These are phyloP conservation scores for Ilex asprella DNA, from an alignment of 257 asterid genomes.

Conservation along the genomic window DNA sequence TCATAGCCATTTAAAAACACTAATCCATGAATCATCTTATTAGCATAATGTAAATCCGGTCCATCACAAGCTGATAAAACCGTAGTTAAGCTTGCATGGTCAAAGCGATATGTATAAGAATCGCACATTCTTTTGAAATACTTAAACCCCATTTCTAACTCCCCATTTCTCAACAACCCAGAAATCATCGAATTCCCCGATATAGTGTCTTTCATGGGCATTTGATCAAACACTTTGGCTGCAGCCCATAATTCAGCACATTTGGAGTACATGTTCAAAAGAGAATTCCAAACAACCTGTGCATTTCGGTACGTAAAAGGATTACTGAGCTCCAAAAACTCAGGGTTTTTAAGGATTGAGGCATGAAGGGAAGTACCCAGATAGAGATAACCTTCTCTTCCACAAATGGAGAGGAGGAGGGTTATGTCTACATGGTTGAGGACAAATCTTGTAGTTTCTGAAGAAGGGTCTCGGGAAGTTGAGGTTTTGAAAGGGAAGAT, in stretches of 20 bases:
- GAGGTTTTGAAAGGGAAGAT: constrained; percentile 13
- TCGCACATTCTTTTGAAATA: constrained; percentile 43
- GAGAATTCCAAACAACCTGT: constrained; percentile 44
- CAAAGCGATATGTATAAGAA: constrained; percentile 23
- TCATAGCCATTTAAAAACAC: constrained; percentile 51
- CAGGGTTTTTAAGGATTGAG: constrained; percentile 45
- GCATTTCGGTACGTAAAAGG: constrained; percentile 3
- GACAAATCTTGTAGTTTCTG: constrained; percentile 9
- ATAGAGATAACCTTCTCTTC: constrained; percentile 46
- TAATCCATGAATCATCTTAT: constrained; percentile 56
- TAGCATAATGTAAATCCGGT: constrained; percentile 23
- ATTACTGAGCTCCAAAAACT: constrained; percentile 7
- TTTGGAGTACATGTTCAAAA: constrained; percentile 42
- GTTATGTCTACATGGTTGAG: constrained; percentile 31
- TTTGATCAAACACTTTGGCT: constrained; percentile 59
- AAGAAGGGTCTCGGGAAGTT: constrained; percentile 17
- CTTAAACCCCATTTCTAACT: constrained; percentile 38
- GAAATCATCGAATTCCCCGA: constrained; percentile 86
- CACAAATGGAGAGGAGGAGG: constrained; percentile 40
- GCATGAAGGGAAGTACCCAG: constrained; percentile 73
- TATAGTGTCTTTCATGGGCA: constrained; percentile 61
- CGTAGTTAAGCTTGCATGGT: constrained; percentile 64
- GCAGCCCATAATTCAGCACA: constrained; percentile 41
- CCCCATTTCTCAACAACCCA: constrained; percentile 47
- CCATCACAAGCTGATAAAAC: constrained; percentile 57